phyloP scores from a whole-genome alignment of 1,139 yeast genomes.

The Eremothecium gossypii region DNA sequence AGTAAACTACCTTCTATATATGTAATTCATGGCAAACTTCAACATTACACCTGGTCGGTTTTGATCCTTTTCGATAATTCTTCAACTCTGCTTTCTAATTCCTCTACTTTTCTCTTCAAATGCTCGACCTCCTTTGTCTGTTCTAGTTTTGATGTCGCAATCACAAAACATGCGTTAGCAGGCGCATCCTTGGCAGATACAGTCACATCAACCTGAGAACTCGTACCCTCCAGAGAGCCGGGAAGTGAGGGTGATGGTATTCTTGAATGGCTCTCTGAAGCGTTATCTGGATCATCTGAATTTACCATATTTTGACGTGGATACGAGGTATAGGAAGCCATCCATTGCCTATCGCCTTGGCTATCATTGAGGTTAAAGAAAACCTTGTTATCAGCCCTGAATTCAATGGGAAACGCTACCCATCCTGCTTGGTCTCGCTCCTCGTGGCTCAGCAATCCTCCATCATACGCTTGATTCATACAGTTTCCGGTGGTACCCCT shows the following conservation, averaged over 20 bases:
- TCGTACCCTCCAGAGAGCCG: not conserved
- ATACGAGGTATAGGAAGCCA: not conserved
- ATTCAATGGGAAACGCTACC: slow-evolving; percentile 1
- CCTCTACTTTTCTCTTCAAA: slow-evolving; percentile 16
- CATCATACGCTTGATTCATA: too few species aligned
- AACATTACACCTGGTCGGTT: slow-evolving; percentile 5
- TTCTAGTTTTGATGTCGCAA: not conserved
- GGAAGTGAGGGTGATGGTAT: not conserved
- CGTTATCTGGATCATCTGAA: not conserved
- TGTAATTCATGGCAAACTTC: too few species aligned
- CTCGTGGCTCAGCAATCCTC: too few species aligned
- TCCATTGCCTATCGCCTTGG: slow-evolving; percentile 1
- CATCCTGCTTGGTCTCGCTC: not conserved
- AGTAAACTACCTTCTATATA: too few species aligned
- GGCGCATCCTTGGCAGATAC: not conserved
- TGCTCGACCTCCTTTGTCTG: slow-evolving; percentile 3
- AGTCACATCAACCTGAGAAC: not conserved
- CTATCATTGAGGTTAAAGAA: not conserved
- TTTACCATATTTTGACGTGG: not conserved
- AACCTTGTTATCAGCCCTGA: not conserved
- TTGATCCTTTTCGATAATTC: slow-evolving; percentile 14
- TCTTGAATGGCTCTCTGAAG: not conserved
- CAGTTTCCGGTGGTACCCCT: too few species aligned
- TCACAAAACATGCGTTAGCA: not conserved
- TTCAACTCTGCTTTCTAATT: slow-evolving; percentile 15